phyloP scores from a whole-genome alignment of 2,329 filamentous ascomycete genomes.

The Celoporthe dispersa region DNA sequence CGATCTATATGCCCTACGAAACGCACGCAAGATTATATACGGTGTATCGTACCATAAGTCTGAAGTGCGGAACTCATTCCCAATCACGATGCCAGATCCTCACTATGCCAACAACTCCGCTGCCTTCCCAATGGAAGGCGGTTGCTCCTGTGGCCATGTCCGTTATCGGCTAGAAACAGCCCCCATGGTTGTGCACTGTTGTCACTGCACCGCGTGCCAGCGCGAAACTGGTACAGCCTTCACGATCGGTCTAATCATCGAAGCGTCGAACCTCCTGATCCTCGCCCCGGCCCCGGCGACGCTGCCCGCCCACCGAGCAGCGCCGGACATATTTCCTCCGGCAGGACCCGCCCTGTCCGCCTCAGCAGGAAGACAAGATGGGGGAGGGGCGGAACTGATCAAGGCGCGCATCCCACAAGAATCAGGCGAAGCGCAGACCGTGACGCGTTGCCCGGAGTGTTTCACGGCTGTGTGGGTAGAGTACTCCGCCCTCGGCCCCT shows the following conservation, averaged over 20 bases:
- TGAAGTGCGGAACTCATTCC: not conserved
- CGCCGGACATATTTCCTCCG: slow-evolving; percentile 18
- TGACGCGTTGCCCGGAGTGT: slow-evolving; percentile 50
- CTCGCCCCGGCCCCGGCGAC: slow-evolving; percentile 36
- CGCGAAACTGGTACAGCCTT: slow-evolving; percentile 47
- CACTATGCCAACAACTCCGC: slow-evolving; percentile 28
- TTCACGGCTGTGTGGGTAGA: slow-evolving; percentile 46
- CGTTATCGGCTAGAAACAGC: slow-evolving; percentile 68
- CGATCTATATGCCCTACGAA: not conserved
- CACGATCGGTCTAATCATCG: slow-evolving; percentile 48
- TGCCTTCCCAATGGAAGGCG: slow-evolving; percentile 41
- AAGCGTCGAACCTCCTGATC: slow-evolving; percentile 42
- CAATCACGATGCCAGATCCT: not conserved
- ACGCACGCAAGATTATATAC: not conserved
- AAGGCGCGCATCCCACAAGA: slow-evolving; percentile 41
- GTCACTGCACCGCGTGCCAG: slow-evolving; percentile 53
- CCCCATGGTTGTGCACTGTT: slow-evolving; percentile 50
- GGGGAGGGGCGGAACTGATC: not conserved
- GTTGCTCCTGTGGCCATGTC: slow-evolving; percentile 71
- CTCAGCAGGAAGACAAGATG: not conserved
- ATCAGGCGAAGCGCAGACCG: slow-evolving; percentile 46
- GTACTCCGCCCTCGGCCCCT: slow-evolving; percentile 42
- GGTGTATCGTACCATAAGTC: not conserved
- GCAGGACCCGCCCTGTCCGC: slow-evolving; percentile 19
- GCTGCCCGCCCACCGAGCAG: slow-evolving; percentile 28